Conservation (phyloP, 306 rosid species). For the Rosa multiflora region DNA sequence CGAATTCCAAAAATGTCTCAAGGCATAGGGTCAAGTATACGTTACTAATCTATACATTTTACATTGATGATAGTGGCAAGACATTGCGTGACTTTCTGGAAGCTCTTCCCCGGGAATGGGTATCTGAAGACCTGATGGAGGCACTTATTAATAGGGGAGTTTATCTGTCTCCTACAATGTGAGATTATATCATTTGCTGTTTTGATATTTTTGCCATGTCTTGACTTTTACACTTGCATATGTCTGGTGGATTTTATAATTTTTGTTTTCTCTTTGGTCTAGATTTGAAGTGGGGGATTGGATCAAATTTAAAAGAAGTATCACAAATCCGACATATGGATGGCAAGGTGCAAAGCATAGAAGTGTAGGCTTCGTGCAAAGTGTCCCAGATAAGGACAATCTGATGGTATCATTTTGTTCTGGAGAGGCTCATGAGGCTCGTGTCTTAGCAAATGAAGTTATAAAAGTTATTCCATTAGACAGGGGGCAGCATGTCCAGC, state of each 20-base stretch:
- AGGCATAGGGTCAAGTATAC: constrained; percentile 12
- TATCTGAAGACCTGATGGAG: constrained; percentile 95
- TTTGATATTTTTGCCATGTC: constrained; percentile 23
- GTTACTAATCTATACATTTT: constrained; percentile 19
- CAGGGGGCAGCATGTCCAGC: constrained; percentile 95
- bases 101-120: constrained; percentile 92
- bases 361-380: constrained; percentile 97
- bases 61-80: constrained; percentile 75
- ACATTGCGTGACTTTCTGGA: constrained; percentile 85
- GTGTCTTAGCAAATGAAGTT: constrained; percentile 78
- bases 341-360: constrained; percentile 85
- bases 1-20: constrained; percentile 2
- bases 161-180: constrained; percentile 79
- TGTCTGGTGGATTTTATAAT: background rate
- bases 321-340: constrained; percentile 73
- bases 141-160: constrained; percentile 73
- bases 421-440: constrained; percentile 86
- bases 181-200: constrained; percentile 25
- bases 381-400: constrained; percentile 69
- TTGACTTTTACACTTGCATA: constrained; percentile 1
- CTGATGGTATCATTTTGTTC: constrained; percentile 88
- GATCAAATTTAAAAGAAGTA: constrained; percentile 86
- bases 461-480: constrained; percentile 90
- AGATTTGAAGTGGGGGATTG: constrained; percentile 93
- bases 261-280: constrained; percentile 17